phyloP scores from a whole-genome alignment of 2,329 filamentous ascomycete species.

The Davidsoniella neocaledoniae region DNA sequence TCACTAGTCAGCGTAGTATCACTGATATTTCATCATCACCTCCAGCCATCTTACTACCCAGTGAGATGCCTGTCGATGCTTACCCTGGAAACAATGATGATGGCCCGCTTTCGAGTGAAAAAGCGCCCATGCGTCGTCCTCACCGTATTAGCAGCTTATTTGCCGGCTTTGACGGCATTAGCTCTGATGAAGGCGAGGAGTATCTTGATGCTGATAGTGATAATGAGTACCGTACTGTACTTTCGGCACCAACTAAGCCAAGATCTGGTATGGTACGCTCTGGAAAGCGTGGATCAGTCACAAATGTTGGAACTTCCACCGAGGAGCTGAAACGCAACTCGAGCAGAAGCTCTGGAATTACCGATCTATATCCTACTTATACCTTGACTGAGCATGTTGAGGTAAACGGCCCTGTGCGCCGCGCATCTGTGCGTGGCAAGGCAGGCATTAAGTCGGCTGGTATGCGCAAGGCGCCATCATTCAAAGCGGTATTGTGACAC shows the following conservation, averaged over 20 bases:
- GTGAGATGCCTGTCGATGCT: conserved; percentile 37
- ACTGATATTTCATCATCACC: conserved; percentile 36
- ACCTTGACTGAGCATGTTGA: conserved; percentile 19
- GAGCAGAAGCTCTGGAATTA: conserved; percentile 22
- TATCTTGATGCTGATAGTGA: conserved; percentile 48
- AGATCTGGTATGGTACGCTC: conserved; percentile 18
- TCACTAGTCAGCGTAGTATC: conserved; percentile 29
- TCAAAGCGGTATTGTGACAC: conserved; percentile 57
- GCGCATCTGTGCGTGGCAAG: conserved; percentile 16
- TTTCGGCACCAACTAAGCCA: conserved; percentile 37
- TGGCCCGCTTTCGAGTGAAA: conserved; percentile 47
- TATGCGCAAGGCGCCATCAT: conserved; percentile 66
- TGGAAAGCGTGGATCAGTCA: conserved; percentile 27
- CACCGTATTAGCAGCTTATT: conserved; percentile 73
- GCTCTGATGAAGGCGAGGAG: conserved; percentile 49
- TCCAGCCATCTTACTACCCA: conserved; percentile 18
- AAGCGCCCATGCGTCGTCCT: conserved; percentile 45
- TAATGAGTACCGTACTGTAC: conserved; percentile 47
- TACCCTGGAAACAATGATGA: conserved; percentile 73
- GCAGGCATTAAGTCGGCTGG: conserved; percentile 32
- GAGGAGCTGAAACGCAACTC: conserved; percentile 20
- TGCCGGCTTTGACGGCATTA: conserved; percentile 61
- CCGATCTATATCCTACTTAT: conserved; percentile 31
- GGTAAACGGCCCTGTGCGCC: conserved; percentile 15
- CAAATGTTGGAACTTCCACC: conserved; percentile 22